phyloP scores from a whole-genome alignment of 495 filamentous ascomycete genomes.

The Penicillium parvum region DNA sequence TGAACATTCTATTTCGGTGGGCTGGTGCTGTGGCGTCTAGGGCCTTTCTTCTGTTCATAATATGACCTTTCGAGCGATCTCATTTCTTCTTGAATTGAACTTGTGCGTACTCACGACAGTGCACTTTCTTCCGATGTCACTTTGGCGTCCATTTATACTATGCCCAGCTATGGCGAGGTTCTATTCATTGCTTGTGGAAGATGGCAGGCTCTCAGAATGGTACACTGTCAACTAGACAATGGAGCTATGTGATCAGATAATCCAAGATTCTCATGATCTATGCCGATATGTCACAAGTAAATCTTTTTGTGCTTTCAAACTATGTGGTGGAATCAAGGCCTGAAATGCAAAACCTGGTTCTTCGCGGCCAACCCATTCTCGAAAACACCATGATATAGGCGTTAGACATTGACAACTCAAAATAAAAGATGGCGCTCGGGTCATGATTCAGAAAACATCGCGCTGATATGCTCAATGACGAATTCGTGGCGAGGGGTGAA shows the following conservation, averaged over 20 bases:
- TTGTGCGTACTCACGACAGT: no score
- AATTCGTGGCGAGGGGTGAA: slow-evolving; percentile 16
- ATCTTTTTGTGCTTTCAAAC: slow-evolving; percentile 7
- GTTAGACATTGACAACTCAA: slow-evolving; percentile 22
- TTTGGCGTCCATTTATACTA: no score
- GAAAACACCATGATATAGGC: slow-evolving; percentile 21
- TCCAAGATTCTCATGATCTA: neutral
- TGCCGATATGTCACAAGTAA: neutral
- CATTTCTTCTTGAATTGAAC: neutral
- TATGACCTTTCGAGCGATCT: neutral
- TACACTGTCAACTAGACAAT: no score
- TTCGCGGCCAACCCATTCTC: neutral
- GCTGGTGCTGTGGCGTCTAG: slow-evolving; percentile 19
- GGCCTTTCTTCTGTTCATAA: slow-evolving; percentile 11
- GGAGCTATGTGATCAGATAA: neutral
- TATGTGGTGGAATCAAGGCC: slow-evolving; percentile 18
- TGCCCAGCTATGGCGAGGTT: no score
- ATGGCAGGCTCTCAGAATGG: no score
- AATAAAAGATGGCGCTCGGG: slow-evolving; percentile 32
- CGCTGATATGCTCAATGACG: slow-evolving; percentile 42
- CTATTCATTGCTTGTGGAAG: no score
- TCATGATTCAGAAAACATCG: slow-evolving; percentile 37
- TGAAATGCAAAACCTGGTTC: slow-evolving; percentile 14
- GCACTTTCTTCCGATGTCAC: no score
- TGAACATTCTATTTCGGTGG: slow-evolving; percentile 11